Conservation (phyloP, 2,329 filamentous ascomycete genomes). For the Myriosclerotinia duriaeana region DNA sequence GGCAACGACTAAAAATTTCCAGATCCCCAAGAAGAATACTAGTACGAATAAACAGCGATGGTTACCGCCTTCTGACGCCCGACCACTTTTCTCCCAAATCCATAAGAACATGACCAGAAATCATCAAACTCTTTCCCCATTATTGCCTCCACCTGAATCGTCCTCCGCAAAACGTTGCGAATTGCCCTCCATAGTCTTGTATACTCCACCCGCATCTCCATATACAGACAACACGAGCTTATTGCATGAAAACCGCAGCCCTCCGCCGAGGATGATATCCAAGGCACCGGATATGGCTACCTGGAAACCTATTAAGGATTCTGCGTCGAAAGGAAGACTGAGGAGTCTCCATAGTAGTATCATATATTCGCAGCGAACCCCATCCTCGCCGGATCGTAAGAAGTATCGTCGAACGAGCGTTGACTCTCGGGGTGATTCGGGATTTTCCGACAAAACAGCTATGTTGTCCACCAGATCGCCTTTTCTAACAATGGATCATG, state of each 20-base stretch:
- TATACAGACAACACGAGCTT: background rate
- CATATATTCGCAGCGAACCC: background rate
- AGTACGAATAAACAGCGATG: slow-evolving; percentile 2
- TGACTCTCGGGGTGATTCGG: background rate
- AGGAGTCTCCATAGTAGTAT: background rate
- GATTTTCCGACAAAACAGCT: background rate
- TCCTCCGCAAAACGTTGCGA: background rate
- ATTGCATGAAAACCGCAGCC: background rate
- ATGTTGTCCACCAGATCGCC: background rate
- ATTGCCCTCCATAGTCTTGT: background rate
- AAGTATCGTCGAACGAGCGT: slow-evolving; percentile 4
- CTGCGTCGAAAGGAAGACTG: background rate
- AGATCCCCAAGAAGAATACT: slow-evolving; percentile 25
- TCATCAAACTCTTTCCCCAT: background rate
- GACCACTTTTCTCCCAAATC: background rate
- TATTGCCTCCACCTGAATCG: background rate
- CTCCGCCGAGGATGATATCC: background rate
- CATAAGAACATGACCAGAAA: background rate
- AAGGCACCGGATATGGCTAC: background rate
- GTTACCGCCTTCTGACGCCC: background rate
- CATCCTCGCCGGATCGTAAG: background rate
- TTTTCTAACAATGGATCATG: background rate
- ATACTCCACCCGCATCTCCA: background rate
- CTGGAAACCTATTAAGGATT: background rate
- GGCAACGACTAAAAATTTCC: slow-evolving; percentile 25